Conservation (phyloP, 2,329 filamentous ascomycete species). For the Colletotrichum gigasporum region DNA sequence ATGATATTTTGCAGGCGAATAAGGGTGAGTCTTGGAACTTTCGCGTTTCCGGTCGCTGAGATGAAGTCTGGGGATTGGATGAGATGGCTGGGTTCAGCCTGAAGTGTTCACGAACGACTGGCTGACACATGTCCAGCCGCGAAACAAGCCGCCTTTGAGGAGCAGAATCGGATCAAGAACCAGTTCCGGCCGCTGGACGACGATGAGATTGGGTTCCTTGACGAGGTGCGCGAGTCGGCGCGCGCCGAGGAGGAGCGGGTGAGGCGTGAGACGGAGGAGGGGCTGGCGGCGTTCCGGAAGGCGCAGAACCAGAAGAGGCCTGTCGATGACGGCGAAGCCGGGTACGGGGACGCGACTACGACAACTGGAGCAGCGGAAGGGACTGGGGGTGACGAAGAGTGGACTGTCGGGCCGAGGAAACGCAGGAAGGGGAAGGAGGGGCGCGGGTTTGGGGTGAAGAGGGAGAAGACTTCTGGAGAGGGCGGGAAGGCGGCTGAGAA, state of each 20-base stretch:
- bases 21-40: conserved; percentile 72
- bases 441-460: conserved; percentile 44
- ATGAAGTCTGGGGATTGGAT: too few relatives aligned
- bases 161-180: conserved; percentile 75
- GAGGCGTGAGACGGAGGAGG: conserved; percentile 64
- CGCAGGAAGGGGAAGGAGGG: conserved; percentile 51
- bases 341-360: conserved; percentile 12
- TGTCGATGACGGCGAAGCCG: not conserved
- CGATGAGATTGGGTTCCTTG: conserved; percentile 81
- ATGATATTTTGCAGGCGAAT: conserved; percentile 81
- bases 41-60: too few relatives aligned
- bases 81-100: too few relatives aligned
- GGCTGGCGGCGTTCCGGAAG: conserved; percentile 64
- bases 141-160: conserved; percentile 85
- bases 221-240: conserved; percentile 62
- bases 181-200: conserved; percentile 83
- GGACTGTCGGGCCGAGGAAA: conserved; percentile 47
- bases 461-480: conserved; percentile 35
- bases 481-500: conserved; percentile 43
- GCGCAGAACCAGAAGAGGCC: conserved; percentile 48
- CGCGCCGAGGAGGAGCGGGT: conserved; percentile 63
- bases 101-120: too few relatives aligned
- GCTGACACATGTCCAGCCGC: conserved; percentile 59
- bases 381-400: conserved; percentile 41
- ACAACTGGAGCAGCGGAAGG: conserved; percentile 39